Conservation (phyloP, 768 basidiomycete species). For the Boletus eberwhitei region DNA sequence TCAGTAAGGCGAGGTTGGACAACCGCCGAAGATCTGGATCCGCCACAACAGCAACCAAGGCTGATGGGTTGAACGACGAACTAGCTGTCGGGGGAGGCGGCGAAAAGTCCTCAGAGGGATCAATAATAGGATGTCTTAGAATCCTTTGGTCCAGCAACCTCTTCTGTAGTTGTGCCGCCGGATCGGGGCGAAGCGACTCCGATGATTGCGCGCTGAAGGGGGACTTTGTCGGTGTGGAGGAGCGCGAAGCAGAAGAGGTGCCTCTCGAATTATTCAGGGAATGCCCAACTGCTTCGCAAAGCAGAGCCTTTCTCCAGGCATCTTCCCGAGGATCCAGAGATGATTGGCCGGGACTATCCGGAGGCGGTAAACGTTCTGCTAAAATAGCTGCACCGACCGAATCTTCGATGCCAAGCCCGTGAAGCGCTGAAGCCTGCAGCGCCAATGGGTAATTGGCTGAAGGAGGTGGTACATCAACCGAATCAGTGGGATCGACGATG, state of each 20-base stretch:
- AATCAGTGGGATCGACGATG: constrained; percentile 81
- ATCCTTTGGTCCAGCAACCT: constrained; percentile 42
- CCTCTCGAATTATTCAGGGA: constrained; percentile 62
- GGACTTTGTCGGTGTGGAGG: constrained; percentile 38
- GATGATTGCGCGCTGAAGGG: constrained; percentile 21
- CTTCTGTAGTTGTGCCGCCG: constrained; percentile 22
- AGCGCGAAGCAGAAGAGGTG: constrained; percentile 32
- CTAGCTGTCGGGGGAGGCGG: constrained; percentile 18
- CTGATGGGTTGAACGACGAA: constrained; percentile 4
- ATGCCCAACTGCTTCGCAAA: constrained; percentile 76
- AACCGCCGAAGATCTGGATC: constrained; percentile 34
- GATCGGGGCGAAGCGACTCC: constrained; percentile 21
- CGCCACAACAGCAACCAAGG: constrained; percentile 16
- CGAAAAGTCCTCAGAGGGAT: constrained; percentile 31
- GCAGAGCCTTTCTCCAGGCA: constrained; percentile 71
- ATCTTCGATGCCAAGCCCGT: constrained; percentile 70
- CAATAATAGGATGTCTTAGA: constrained; percentile 38
- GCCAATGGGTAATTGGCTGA: constrained; percentile 69
- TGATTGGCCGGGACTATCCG: constrained; percentile 57
- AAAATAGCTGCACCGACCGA: constrained; percentile 74
- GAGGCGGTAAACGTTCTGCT: constrained; percentile 70
- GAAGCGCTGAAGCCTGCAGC: constrained; percentile 69
- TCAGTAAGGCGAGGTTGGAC: constrained; percentile 46
- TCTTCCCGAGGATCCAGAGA: constrained; percentile 54
- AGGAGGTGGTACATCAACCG: constrained; percentile 73